phyloP scores from a whole-genome alignment of 331 rosid species.

The Saraca asoca region DNA sequence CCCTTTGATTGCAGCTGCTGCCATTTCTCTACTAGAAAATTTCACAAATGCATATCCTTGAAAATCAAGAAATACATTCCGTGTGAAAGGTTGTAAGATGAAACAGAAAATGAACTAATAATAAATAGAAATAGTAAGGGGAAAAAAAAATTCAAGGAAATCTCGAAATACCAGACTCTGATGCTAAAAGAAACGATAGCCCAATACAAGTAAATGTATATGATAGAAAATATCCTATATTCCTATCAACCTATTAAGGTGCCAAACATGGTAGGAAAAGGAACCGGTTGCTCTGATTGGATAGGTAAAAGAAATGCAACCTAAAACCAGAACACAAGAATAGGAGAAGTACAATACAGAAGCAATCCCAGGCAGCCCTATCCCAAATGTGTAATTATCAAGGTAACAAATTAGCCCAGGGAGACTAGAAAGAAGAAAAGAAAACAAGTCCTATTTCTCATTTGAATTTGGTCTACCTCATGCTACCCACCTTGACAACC shows the following conservation, averaged over 20 bases:
- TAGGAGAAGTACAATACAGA: no score
- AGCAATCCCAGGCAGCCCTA: not conserved
- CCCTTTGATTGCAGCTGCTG: conserved; percentile 78
- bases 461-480: not conserved
- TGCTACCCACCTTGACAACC: not conserved
- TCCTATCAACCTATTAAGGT: conserved; percentile 21
- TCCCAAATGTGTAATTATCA: conserved; percentile 12
- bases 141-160: not conserved
- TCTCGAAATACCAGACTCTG: conserved; percentile 18
- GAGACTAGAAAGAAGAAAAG: conserved; percentile 12
- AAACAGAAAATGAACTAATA: conserved; percentile 24
- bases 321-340: not conserved
- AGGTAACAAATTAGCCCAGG: conserved; percentile 19
- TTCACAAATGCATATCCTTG: conserved; percentile 76
- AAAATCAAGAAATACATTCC: conserved; percentile 38
- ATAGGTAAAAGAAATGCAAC: not conserved
- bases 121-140: conserved; percentile 29
- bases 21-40: conserved; percentile 73
- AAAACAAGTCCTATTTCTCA: not conserved
- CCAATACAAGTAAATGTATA: conserved; percentile 1
- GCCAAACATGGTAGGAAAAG: not conserved
- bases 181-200: conserved; percentile 25
- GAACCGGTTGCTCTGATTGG: not conserved
- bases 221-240: not conserved
- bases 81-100: conserved; percentile 30